Conservation (phyloP, 306 rosid species). For the Dalbergia cultrata region DNA sequence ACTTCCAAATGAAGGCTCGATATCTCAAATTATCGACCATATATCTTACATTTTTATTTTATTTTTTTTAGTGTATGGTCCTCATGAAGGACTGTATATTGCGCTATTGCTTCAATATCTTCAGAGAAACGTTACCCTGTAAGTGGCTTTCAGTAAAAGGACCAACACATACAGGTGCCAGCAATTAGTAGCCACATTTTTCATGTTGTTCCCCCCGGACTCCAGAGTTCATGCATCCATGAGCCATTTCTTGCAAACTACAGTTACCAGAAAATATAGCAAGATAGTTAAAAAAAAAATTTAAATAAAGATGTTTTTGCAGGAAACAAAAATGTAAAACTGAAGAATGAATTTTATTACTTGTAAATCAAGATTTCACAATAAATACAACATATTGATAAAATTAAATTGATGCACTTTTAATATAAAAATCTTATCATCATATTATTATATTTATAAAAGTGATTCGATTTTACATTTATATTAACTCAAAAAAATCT, state of each 20-base stretch:
- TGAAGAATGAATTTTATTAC: background rate
- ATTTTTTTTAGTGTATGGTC: conserved; percentile 1
- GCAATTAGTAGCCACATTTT: background rate
- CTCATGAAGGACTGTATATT: background rate
- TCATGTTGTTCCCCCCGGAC: background rate
- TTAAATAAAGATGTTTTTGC: too few relatives aligned
- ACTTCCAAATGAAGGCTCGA: conserved; percentile 46
- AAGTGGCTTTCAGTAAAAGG: conserved; percentile 13
- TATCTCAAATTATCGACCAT: conserved; percentile 14
- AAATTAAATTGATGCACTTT: too few relatives aligned
- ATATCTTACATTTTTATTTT: background rate
- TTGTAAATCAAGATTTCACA: too few relatives aligned
- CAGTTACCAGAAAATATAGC: conserved; percentile 7
- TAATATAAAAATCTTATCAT: too few relatives aligned
- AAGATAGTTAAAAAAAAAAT: background rate
- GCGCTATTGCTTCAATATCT: conserved; percentile 2
- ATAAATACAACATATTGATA: too few relatives aligned
- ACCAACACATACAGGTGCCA: too few relatives aligned
- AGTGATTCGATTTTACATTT: too few relatives aligned
- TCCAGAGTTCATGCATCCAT: conserved; percentile 26
- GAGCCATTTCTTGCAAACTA: background rate
- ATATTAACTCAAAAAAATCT: too few relatives aligned
- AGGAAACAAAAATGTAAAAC: too few relatives aligned
- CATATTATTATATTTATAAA: too few relatives aligned
- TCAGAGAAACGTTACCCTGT: conserved; percentile 37